A percentile compares a stretch with the other conserved stretches of the same genome.
Evolutionary conservation across 805 yeast genomes (phyloP).

Genomic region (Sugiyamaella qingdaonensis): DNA sequence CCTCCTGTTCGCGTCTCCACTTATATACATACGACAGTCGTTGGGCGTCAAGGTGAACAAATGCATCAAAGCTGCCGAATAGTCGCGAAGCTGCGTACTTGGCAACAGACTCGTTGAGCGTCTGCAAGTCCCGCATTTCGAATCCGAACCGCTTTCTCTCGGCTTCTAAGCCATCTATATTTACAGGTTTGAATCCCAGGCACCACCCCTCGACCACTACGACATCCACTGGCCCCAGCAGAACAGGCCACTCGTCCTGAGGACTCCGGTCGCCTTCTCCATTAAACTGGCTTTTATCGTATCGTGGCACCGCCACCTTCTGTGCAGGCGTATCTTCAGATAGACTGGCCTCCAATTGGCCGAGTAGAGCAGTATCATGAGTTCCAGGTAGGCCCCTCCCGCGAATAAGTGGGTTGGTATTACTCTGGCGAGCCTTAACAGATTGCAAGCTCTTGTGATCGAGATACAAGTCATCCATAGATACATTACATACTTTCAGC

Average conservation of each 20-base stretch:
- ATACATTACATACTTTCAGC: constrained; percentile 40
- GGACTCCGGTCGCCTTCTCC: constrained; percentile 83
- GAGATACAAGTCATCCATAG: constrained; percentile 84
- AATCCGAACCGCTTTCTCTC: constrained; percentile 5
- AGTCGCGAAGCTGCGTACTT: constrained; percentile 12
- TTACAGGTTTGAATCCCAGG: constrained; percentile 59
- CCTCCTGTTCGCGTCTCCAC: constrained; percentile 80
- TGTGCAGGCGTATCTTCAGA: constrained; percentile 23
- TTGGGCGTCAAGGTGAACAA: constrained; percentile 59
- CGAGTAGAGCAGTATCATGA: constrained; percentile 60
- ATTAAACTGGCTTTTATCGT: constrained; percentile 65
- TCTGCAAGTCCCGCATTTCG: neutral
- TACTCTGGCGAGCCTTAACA: neutral
- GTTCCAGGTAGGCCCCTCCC: constrained; percentile 91
- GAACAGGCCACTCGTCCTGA: constrained; percentile 26
- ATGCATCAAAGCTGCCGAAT: constrained; percentile 56
- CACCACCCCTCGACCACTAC: constrained; percentile 94
- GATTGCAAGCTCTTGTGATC: constrained; percentile 36
- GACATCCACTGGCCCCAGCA: constrained; percentile 48
- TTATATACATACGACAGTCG: constrained; percentile 57
- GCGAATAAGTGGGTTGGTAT: neutral
- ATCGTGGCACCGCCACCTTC: constrained; percentile 48
- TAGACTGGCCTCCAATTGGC: constrained; percentile 35
- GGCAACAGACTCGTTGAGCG: neutral
- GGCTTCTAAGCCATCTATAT: constrained; percentile 27